Base-by-base conservation (phyloP, 2,329 filamentous ascomycete genomes). In the Trichoderma asperellum region DNA sequence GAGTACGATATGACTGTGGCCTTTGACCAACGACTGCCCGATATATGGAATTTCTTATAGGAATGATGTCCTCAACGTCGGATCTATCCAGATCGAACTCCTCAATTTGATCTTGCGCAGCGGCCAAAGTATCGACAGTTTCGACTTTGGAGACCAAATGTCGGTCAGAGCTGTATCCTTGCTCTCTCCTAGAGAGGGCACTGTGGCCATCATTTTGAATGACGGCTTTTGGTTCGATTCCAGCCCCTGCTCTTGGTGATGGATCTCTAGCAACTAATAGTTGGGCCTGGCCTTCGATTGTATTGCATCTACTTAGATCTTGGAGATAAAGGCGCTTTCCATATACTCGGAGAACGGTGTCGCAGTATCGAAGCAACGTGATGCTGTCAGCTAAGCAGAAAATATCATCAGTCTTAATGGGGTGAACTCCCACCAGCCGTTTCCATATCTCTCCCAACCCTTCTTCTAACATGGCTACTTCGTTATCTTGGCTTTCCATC, bases 291-390 rank as follows among this genome's bases (percentile, higher is more conserved):
- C 77, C 76, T 21, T 76, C 73, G 1, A 81, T 69, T 0, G 79
- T 79, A 16, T 78, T 74, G 52, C 77, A 71, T 5, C 75, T 70
- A 0, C 72, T 49, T 29, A 81, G 70, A 61, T 81, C 79, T n/a
- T 81, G 78, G 4, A 81, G 68, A 37, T 80, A 81, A 1, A 81
- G 68, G 0, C 74, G 74, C 21, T 73, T 75, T 0, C 77, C 77
- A 4, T 72, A 75, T 0, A 43, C 37, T 3, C 75, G 72, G 2
- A 76, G 61, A 1, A 79, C 75, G 8, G 70, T 67, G 47, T 81
- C 79, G 52, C 79, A 81, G 52, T 79, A 81, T 18, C 79, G 78
- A 1, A 81, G 72, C 4, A 81, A 71, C 4, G 76, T 77, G 69
- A 81, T 81, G 71, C 79, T 81, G 67, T 81, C 79, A 0, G 78